A percentile compares a stretch with the other conserved stretches of the same genome.
phyloP scores from a whole-genome alignment of 495 filamentous ascomycete genomes.

The Penicillium lagena region DNA sequence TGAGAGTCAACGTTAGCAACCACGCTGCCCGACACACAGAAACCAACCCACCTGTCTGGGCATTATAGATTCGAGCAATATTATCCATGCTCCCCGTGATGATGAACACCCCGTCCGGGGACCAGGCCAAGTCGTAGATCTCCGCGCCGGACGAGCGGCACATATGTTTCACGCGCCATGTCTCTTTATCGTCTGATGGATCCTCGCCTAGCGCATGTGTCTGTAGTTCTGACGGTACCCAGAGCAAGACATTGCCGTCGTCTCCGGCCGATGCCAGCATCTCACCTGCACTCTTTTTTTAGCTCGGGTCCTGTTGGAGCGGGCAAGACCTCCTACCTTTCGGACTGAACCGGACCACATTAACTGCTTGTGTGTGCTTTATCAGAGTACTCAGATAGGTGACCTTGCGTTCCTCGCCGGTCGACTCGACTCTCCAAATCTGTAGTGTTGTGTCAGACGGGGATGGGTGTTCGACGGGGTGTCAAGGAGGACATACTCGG shows the following conservation, averaged over 20 bases:
- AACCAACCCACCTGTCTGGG: slow-evolving; percentile 67
- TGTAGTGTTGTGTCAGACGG: slow-evolving; percentile 39
- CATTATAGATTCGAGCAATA: slow-evolving; percentile 93
- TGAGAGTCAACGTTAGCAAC: slow-evolving; percentile 26
- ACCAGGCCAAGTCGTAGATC: slow-evolving; percentile 98
- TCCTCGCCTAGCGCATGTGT: slow-evolving; percentile 71
- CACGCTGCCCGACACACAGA: neutral
- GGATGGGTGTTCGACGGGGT: slow-evolving; percentile 2
- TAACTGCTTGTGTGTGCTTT: slow-evolving; percentile 96
- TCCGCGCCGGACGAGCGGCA: slow-evolving; percentile 85
- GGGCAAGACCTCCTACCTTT: slow-evolving; percentile 53
- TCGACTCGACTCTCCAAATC: slow-evolving; percentile 85
- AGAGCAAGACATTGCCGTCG: slow-evolving; percentile 92
- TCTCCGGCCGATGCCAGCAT: slow-evolving; percentile 92
- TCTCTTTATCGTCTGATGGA: slow-evolving; percentile 86
- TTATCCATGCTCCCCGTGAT: slow-evolving; percentile 99
- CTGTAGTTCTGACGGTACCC: slow-evolving; percentile 80
- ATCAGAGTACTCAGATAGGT: slow-evolving; percentile 84
- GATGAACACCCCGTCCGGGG: slow-evolving; percentile 91
- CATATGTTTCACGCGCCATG: slow-evolving; percentile 96
- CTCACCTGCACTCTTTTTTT: slow-evolving; percentile 56
- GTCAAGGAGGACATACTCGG: slow-evolving; percentile 53
- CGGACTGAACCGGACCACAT: slow-evolving; percentile 93
- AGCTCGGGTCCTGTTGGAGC: slow-evolving; percentile 12
- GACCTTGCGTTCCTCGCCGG: slow-evolving; percentile 81